phyloP scores from a whole-genome alignment of 2,329 filamentous ascomycete genomes.

The Gaeumannomyces tritici region DNA sequence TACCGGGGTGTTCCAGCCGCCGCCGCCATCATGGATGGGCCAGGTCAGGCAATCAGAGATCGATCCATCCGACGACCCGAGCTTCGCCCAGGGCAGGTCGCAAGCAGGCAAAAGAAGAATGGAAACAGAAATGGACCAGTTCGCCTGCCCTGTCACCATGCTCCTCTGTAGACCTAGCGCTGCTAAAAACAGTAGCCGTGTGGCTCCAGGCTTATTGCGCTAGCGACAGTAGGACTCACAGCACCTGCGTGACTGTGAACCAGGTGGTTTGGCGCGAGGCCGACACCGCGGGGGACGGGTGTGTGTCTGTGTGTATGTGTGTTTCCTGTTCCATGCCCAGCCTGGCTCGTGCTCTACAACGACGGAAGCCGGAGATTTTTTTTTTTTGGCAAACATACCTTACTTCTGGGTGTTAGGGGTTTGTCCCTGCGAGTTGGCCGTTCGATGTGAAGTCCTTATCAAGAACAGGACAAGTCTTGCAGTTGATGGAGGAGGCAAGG shows the following conservation, averaged over 20 bases:
- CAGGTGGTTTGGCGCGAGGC: not conserved
- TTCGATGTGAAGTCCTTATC: not conserved
- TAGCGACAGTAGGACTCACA: not conserved
- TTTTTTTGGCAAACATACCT: not conserved
- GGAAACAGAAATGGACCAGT: not conserved
- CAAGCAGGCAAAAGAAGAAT: not conserved
- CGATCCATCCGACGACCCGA: constrained; percentile 2
- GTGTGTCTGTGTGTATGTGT: not conserved
- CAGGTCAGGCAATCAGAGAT: constrained; percentile 3
- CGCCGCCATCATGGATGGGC: not conserved
- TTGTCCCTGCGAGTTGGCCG: not conserved
- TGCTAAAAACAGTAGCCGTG: not conserved
- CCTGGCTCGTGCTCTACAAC: not conserved
- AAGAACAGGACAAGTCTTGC: not conserved
- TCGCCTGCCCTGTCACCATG: not conserved
- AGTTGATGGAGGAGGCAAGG: not conserved
- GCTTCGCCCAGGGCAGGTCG: not conserved
- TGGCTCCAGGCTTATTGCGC: not conserved
- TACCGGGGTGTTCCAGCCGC: not conserved
- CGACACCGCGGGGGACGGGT: not conserved
- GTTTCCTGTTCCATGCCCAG: not conserved
- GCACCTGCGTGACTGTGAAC: not conserved
- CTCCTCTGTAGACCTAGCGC: not conserved
- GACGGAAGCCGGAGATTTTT: not conserved
- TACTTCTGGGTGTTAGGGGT: not conserved